Percentiles rank a stretch among this genome's conserved stretches.
Conservation (phyloP, 345 rosid species). For the Citrus reticulata region DNA sequence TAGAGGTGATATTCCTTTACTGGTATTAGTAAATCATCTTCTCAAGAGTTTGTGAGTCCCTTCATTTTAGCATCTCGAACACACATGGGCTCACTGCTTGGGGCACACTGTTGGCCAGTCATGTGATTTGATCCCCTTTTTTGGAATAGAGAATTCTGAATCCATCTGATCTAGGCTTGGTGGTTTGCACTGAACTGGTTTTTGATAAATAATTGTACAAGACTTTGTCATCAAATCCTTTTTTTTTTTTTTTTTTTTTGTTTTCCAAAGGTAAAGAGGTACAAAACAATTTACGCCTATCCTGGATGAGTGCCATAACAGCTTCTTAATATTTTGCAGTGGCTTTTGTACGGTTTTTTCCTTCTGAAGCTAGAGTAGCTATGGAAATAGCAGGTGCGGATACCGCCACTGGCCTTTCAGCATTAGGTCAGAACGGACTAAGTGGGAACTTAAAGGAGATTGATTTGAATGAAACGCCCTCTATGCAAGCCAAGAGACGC, state of each 20-base stretch:
- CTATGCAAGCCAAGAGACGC: no score
- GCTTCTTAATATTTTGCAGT: slow-evolving; percentile 25
- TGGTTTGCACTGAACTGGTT: not conserved
- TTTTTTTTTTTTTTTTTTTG: no score
- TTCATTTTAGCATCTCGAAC: not conserved
- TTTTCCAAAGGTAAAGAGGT: no score
- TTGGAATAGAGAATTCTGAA: not conserved
- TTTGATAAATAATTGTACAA: not conserved
- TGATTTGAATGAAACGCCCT: no score
- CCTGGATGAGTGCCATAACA: not conserved
- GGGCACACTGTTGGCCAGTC: no score
- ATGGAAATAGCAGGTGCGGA: slow-evolving; percentile 40
- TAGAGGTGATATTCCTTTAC: no score
- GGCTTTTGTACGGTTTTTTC: slow-evolving; percentile 37
- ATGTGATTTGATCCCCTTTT: no score
- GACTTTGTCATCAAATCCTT: not conserved
- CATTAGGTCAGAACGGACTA: slow-evolving; percentile 2
- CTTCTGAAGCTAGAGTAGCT: slow-evolving; percentile 43
- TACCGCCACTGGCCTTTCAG: slow-evolving; percentile 10
- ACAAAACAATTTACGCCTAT: not conserved
- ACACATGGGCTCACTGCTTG: not conserved
- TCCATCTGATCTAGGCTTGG: not conserved
- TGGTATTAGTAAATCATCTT: no score
- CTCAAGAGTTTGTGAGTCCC: not conserved
- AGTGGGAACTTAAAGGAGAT: no score